Base-by-base conservation (phyloP, 2,329 filamentous ascomycete species). In the Diaporthe humulicola region DNA sequence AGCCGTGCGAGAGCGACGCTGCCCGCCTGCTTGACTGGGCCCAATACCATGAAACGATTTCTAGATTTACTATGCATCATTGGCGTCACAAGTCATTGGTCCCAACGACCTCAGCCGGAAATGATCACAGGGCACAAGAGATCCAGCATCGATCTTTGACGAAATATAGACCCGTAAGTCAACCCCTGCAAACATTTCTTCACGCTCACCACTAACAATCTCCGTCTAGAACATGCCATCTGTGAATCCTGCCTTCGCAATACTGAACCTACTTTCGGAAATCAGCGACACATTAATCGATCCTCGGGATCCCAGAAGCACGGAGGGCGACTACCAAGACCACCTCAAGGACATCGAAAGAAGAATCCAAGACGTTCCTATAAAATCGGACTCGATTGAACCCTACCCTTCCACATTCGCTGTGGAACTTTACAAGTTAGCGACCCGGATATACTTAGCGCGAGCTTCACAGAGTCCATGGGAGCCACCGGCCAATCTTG, bases 71-170 rank as follows among this genome's bases (percentile, higher is more conserved):
- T 19, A 15, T 67, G 4, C 64, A 67, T 19, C 64, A 67, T 52
- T 67, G 45, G 64, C 64, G 64, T 12, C 45, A 67, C 45, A 52
- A 52, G n/a, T 38, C 64, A 5, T 38, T 67, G 64, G 22, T 52
- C 3, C 45, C 64, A 33, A 36, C 45, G 2, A 25, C 64, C 5
- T 6, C 45, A 4, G 14, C 33, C 45, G 33, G 30, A 5, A 38
- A 28, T 28, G 10, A 7, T 12, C 45, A 15, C 33, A 38, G 22
- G 17, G 19, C 45, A 14, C 30, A 6, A 40, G 22, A 9, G 4
- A 10, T 52, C 12, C 33, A 12, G 12, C 28, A 33, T 38, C 22
- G 22, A 2, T 19, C 45, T 22, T 15, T 52, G 22, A 25, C 30
- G 8, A 52, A n/a, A 38, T 28, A 38, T 9, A 67, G 45, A 2